Evolutionary conservation across 306 rosid species (phyloP), one percentile per base, ranked within the genome.

Genomic region (Vicia villosa): DNA sequence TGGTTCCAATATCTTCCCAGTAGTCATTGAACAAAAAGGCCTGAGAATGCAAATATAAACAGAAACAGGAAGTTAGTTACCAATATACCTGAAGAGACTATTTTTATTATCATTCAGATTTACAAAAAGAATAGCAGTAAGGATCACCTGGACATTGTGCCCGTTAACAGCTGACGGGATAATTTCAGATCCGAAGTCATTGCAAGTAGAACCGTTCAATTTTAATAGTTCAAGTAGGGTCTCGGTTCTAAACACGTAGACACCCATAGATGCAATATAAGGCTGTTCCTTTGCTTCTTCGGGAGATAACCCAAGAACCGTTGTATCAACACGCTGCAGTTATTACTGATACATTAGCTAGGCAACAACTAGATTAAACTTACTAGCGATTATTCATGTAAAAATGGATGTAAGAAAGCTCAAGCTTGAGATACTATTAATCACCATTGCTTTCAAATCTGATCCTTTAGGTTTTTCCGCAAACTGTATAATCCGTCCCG

Each of bases 1-100:
- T 80, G 63, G 99, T 94, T 81, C 97, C 99, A 72, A 94, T 91
- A 75, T 91, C 99, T 79, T 94, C 99, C 99, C 99, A 94, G 78
- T 94, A 91, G 78, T 94, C 97, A 79, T 94, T 91, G 83, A 91
- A 94, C 70, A 94, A 74, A 83, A 83, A 91, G 37, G 99, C 97
- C 99, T 94, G 82, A 69, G 28, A 77, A 78, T n/a, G 74, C 50
- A 70, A 70, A 52, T 8, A 42, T 42, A 72, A 8, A 14, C 67
- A 63, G 17, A 77, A 66, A 72, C 37, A 65, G 26, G 16, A 32
- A 46, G 42, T 45, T 15, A 54, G 22, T 43, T 14, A 51, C 57
- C 59, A 21, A 16, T 68, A 46, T 62, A 30, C 67, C 21, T 6
- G 4, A 49, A 36, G 13, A 21, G 7, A 34, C 4, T 51, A 60